Base-by-base conservation (phyloP, 345 rosid species). In the Gossypium rotundifolium region DNA sequence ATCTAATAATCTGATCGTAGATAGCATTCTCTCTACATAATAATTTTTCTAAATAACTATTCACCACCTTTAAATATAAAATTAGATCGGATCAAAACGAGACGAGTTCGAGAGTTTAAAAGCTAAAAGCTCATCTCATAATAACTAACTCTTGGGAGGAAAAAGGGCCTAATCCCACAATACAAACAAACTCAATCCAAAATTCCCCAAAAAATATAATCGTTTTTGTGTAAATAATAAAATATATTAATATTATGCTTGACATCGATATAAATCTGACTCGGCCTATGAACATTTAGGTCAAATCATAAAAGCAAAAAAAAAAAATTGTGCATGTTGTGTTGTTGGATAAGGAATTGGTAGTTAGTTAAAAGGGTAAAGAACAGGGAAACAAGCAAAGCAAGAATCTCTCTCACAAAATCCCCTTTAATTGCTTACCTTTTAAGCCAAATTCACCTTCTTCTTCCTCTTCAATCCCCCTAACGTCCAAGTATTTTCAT, bases 401-500 rank as follows among this genome's bases (percentile, higher is more conserved):
- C 49, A 45, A 33, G 40, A 33, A 33, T 33, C 40, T 33, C 40
- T 33, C 7, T 33, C 40, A 33, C 40, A 51, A 51, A 51, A 51
- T 16, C 5, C 54, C 54, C 17, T 16, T 14, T 12, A 4, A n/a
- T 55, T 55, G 27, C 29, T 57, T 18, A 20, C 27, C 60, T n/a
- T 55, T 55, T 9, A 55, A 55, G 60, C 5, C 60, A 55, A 33
- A 33, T 33, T 33, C 40, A 33, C 40, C 40, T 33, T 33, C 40
- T 33, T 33, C 12, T 8, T 18, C 22, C 14, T 48, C 52, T 55
- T 55, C 27, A 2, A 8, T 20, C 60, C 57, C 55, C 38, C 29
- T 57, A 38, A 65, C 79, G 79, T 79, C 29, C 14, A 65, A 58
- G 79, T 54, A 11, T 75, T 59, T 58, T 25, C 17, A 42, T 52